Base-by-base conservation (phyloP, 192 early-diverging fungal species). In the Powellomyces hirtus region DNA sequence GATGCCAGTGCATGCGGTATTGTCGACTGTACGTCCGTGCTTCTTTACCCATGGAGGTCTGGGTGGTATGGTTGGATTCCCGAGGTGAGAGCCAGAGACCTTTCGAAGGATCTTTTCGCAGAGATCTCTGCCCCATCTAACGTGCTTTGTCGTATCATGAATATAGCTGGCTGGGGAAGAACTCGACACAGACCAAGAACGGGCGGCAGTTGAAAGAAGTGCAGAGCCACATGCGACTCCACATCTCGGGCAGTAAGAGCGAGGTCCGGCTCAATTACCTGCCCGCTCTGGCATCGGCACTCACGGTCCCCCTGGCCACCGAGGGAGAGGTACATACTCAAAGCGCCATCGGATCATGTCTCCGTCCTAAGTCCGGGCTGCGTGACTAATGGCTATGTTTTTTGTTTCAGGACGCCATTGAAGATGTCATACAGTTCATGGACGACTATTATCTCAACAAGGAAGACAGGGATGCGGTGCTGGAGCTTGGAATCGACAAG, bases 161-260 rank as follows among this genome's bases (percentile, higher is more conserved):
- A n/a, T n/a, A n/a, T 60, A 92, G 91, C 7, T 97, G 89, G 87
- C 72, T 99, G 20, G 97, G 97, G 14, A 86, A 95, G 75, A 92
- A 92, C 64, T 96, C 94, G 1, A 95, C 88, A 65, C 75, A 89
- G 35, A 42, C 40, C 24, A 96, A 94, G 71, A 80, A 83, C 56
- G 74, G 68, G 24, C 85, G 95, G 13, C 67, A 85, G 45, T 74
- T 98, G 57, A 78, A 83, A 59, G 92, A 97, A 51, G 72, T 99
- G n/a, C 92, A 98, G 74, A 85, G 83, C 56, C 89, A 92, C 67
- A 90, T 94, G 86, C 86, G 94, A 13, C 75, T 92, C 37, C 84
- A 88, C 38, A 86, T 90, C 26, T 89, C 91, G 31, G 88, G 84
- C 0, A 92, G 94, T 75, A 94, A 91, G 79, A 83, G 84, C 50